phyloP scores from a whole-genome alignment of 2,329 filamentous ascomycete genomes.

The Apiospora phragmitis region DNA sequence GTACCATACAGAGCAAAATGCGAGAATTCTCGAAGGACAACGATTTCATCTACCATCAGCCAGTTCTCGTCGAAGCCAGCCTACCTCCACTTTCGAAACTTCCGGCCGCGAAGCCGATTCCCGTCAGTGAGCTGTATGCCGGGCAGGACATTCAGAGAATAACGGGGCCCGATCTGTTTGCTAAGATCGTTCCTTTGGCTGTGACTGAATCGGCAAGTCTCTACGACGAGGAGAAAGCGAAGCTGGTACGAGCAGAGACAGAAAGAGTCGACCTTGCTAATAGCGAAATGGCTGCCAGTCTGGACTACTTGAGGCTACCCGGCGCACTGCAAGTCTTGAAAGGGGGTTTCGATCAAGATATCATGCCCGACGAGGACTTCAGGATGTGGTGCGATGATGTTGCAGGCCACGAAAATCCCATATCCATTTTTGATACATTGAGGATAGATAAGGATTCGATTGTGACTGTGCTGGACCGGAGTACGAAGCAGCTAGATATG shows the following conservation, averaged over 20 bases:
- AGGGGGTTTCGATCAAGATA: conserved; percentile 87
- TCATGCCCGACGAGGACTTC: conserved; percentile 87
- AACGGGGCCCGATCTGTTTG: conserved; percentile 94
- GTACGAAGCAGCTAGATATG: conserved; percentile 88
- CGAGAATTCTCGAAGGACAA: conserved; percentile 83
- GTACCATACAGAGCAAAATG: conserved; percentile 79
- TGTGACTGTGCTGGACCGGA: conserved; percentile 70
- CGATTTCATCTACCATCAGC: conserved; percentile 97
- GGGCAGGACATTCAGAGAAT: conserved; percentile 97
- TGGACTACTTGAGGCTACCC: conserved; percentile 91
- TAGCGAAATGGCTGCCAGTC: conserved; percentile 90
- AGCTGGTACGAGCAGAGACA: conserved; percentile 88
- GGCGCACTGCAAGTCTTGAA: conserved; percentile 89
- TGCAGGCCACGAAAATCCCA: conserved; percentile 79
- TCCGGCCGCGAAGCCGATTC: conserved; percentile 93
- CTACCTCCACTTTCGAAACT: conserved; percentile 83
- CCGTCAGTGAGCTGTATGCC: conserved; percentile 93
- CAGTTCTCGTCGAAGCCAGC: conserved; percentile 81
- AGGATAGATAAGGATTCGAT: conserved; percentile 77
- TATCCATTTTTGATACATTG: conserved; percentile 75
- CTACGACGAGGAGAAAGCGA: conserved; percentile 98
- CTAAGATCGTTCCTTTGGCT: conserved; percentile 92
- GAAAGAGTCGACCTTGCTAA: conserved; percentile 92
- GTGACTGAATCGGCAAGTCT: conserved; percentile 96
- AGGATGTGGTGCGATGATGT: conserved; percentile 92